A percentile compares a stretch with the other conserved stretches of the same genome.
Evolutionary conservation across 176 grass and related monocot species (phyloP).

Genomic region (Zoysia japonica): DNA sequence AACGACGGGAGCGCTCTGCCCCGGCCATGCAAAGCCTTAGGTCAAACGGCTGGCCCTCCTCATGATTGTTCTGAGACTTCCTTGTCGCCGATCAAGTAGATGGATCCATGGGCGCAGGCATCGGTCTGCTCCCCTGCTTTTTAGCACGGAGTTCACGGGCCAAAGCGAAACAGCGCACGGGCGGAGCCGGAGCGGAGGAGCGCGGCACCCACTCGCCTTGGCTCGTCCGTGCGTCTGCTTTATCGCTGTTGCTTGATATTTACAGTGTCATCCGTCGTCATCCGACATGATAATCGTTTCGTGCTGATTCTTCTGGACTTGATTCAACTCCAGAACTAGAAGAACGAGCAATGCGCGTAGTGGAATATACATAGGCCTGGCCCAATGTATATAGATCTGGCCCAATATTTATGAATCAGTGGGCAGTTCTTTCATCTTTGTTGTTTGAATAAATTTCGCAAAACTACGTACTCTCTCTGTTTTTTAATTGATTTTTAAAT

Average conservation of each 20-base stretch:
- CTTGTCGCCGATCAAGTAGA: background rate
- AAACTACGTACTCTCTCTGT: too few species aligned
- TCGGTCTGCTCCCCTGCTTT: constrained; percentile 40
- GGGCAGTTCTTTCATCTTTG: background rate
- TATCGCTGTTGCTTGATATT: constrained; percentile 16
- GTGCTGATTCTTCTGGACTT: background rate
- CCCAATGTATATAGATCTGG: background rate
- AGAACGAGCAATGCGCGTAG: background rate
- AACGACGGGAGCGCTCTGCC: background rate
- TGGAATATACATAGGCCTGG: background rate
- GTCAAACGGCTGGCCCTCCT: background rate
- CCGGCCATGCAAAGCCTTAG: too few species aligned
- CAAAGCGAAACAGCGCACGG: constrained; percentile 43
- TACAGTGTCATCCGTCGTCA: background rate
- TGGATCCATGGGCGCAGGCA: background rate
- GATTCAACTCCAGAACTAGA: background rate
- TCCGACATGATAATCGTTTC: background rate
- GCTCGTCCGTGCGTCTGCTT: constrained; percentile 31
- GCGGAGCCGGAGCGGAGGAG: background rate
- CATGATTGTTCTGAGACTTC: too few species aligned
- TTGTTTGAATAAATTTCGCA: background rate
- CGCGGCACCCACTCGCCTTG: background rate
- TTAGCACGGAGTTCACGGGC: constrained; percentile 15
- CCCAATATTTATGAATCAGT: too few species aligned
- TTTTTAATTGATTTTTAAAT: too few species aligned